Evolutionary conservation across 345 rosid species (phyloP), one percentile per base, ranked within the genome.

Genomic region (Salix udensis): DNA sequence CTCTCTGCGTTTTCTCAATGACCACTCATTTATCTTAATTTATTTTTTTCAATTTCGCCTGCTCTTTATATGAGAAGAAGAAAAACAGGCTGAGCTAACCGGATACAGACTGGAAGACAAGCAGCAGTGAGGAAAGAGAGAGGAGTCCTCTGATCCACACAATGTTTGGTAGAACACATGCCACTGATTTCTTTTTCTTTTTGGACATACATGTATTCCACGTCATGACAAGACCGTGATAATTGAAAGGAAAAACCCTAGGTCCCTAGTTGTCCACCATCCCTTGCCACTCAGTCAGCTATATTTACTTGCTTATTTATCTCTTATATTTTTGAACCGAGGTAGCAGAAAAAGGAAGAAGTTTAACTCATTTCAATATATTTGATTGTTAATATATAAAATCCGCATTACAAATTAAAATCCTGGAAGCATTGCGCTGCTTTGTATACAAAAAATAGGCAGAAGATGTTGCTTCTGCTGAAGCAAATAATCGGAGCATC

Each of bases 71-170:
- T 31, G 71, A 14, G 26, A 70, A 66, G 26, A 70, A 66, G 42
- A 55, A 50, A 48, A 74, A 26, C 8, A 28, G 36, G 37, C 6
- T 18, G 42, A 15, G 78, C 66, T 68, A 55, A 76, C 14, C 39
- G 31, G n/a, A 42, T 19, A 36, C 37, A 30, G 58, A 50, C 44
- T 46, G 36, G 77, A 76, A 65, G 39, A 42, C 52, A 28, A 65
- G 72, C 26, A 46, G 46, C n/a, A 37, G 55, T 26, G 23, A 39
- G 53, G 19, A 16, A 16, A 50, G 73, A 60, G 53, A 37, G 52
- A 78, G 36, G 10, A 36, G 58, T 13, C 61, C 74, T 81, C 86
- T 86, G 68, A 83, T 87, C 94, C 91, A 86, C 88, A 85, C 60
- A 78, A 70, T 68, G 70, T 39, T 85, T 24, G 34, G 78, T 61